Percentiles rank a stretch among this genome's conserved stretches.
Conservation (phyloP, 2,329 filamentous ascomycete genomes). For the Colletotrichum chlorophyti region DNA sequence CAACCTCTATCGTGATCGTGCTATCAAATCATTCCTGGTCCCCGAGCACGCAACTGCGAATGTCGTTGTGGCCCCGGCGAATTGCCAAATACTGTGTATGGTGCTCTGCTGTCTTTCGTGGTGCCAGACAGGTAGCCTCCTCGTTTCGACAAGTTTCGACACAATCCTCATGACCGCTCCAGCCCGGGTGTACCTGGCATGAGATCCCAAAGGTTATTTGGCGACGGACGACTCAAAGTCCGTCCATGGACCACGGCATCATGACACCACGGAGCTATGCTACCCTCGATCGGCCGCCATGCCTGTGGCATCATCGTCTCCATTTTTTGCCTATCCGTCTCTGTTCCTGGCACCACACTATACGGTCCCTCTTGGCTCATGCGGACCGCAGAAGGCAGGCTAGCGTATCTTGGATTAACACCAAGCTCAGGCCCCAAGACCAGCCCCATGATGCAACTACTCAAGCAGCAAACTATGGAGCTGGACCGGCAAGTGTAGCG, state of each 20-base stretch:
- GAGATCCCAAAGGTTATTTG: constrained; percentile 16
- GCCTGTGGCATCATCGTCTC: constrained; percentile 11
- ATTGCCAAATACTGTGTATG: not conserved
- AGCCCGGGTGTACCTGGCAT: constrained; percentile 20
- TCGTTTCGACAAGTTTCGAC: constrained; percentile 18
- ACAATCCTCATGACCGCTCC: constrained; percentile 18
- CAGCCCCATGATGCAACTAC: constrained; percentile 8
- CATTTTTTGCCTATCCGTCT: constrained; percentile 1
- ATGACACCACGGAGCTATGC: not conserved
- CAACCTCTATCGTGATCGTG: not conserved
- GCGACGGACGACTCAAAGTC: constrained; percentile 16
- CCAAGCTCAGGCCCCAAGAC: not conserved
- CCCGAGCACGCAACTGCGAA: constrained; percentile 1
- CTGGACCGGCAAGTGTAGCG: constrained; percentile 3
- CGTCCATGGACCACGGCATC: constrained; percentile 8
- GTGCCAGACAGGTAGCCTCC: constrained; percentile 4
- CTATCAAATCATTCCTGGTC: too few relatives aligned
- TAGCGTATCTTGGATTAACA: not conserved
- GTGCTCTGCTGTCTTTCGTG: not conserved
- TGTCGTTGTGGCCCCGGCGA: not conserved
- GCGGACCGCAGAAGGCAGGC: not conserved
- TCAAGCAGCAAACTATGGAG: not conserved
- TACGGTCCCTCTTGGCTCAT: constrained; percentile 5
- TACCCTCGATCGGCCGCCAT: constrained; percentile 9
- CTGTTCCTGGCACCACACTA: constrained; percentile 1